A percentile compares a stretch with the other conserved stretches of the same genome.
Evolutionary conservation across 768 basidiomycete genomes (phyloP).

Genomic region (Russula lepida): DNA sequence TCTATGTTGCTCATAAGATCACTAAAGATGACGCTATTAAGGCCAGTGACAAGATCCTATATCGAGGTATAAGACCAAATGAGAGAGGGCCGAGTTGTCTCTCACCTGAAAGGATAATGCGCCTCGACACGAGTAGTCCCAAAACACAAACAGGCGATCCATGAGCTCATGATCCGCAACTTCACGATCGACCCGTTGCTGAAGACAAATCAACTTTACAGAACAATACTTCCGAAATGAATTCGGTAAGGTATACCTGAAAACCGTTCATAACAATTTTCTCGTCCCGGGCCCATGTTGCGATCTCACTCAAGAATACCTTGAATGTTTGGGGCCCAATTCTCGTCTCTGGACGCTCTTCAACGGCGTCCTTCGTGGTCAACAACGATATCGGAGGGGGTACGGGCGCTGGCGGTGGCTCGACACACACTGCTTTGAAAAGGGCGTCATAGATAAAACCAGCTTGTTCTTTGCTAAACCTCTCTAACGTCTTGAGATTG

Average conservation of each 20-base stretch:
- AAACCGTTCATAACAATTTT: slow-evolving; percentile 89
- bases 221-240: not conserved
- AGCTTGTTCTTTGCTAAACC: slow-evolving; percentile 81
- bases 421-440: slow-evolving; percentile 74
- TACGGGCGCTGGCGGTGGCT: slow-evolving; percentile 48
- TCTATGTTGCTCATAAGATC: slow-evolving; percentile 98
- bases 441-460: slow-evolving; percentile 89
- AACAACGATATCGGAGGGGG: slow-evolving; percentile 45
- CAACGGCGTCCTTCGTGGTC: slow-evolving; percentile 44
- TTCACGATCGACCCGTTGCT: slow-evolving; percentile 83
- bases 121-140: slow-evolving; percentile 78
- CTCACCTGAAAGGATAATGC: slow-evolving; percentile 85
- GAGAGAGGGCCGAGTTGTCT: not conserved
- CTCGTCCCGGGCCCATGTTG: slow-evolving; percentile 94
- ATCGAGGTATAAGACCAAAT: slow-evolving; percentile 18
- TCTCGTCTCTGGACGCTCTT: slow-evolving; percentile 83
- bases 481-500: slow-evolving; percentile 69
- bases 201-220: slow-evolving; percentile 6
- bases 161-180: slow-evolving; percentile 97
- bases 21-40: slow-evolving; percentile 90
- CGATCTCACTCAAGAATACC: slow-evolving; percentile 84
- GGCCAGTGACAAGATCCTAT: slow-evolving; percentile 81
- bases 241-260: slow-evolving; percentile 40
- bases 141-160: slow-evolving; percentile 88
- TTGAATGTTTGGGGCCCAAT: slow-evolving; percentile 81